Conservation (phyloP, 495 filamentous ascomycete species). For the Penicillium diatomitis region DNA sequence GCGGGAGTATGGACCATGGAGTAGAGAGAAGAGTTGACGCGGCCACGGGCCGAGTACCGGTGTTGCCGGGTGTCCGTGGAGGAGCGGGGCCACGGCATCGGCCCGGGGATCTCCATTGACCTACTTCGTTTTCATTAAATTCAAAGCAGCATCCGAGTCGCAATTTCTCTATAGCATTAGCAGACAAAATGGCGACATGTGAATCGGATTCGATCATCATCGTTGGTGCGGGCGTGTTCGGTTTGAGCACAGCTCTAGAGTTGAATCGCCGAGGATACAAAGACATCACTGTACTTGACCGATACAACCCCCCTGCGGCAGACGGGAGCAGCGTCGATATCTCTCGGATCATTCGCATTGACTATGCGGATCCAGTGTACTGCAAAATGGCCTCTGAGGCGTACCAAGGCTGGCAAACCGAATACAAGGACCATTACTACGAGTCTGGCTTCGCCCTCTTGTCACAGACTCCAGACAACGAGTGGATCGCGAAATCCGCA, state of each 20-base stretch:
- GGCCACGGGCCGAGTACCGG: too few species aligned
- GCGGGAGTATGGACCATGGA: too few species aligned
- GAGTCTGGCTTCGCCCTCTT: constrained; percentile 22
- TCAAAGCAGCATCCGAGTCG: neutral
- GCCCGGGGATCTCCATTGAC: too few species aligned
- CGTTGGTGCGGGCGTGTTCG: constrained; percentile 27
- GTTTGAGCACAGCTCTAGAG: constrained; percentile 21
- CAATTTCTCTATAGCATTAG: neutral
- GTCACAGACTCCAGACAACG: constrained; percentile 16
- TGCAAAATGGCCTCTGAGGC: constrained; percentile 52
- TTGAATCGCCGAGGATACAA: constrained; percentile 17
- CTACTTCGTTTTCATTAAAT: neutral
- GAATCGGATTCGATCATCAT: constrained; percentile 28
- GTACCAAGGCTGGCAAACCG: constrained; percentile 53
- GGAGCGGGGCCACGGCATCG: too few species aligned
- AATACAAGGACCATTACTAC: constrained; percentile 18
- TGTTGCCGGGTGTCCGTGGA: too few species aligned
- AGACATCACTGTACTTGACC: constrained; percentile 43
- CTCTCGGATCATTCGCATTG: constrained; percentile 58
- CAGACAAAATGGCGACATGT: constrained; percentile 10
- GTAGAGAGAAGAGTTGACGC: too few species aligned
- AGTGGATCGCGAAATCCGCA: constrained; percentile 16
- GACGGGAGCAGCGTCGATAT: constrained; percentile 55
- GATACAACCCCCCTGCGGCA: constrained; percentile 41
- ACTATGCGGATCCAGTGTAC: constrained; percentile 62